Base-by-base conservation (phyloP, 1,284 basidiomycete genomes). In the Ceratobasidium sp. region DNA sequence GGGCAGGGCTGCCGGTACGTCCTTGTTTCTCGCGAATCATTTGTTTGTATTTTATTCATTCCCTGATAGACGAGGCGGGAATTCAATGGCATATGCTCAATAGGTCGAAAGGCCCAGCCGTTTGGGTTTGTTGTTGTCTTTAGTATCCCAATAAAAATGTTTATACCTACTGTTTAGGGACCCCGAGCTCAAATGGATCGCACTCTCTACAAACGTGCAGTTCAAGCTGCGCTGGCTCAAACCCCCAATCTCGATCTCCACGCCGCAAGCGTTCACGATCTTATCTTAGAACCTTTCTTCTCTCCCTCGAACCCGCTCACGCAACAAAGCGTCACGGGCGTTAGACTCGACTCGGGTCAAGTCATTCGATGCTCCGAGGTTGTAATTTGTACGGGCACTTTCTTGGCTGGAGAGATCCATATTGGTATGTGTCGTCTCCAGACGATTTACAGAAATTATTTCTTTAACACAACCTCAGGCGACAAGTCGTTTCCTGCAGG, bases 351-450 rank as follows among this genome's bases (percentile, higher is more conserved):
- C 46, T 88, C 89, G 0, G 94, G 95, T n/a, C 92, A 96, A 68
- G 82, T 91, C 10, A 91, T 97, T 49, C 85, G 86, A 9, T 97
- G 95, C 82, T 92, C 92, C 1, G 91, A 94, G 81, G 92, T 96
- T 5, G 93, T 97, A 40, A 90, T 97, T 26, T 96, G 95, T 81
- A 97, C 96, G 0, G 96, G 96, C 13, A 97, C 96, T 0, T 97
- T 97, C 83, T 88, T 97, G 18, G 92, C 93, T 1, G 96, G 94
- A 18, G 93, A 96, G 85, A 95, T 97, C 70, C 95, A 97, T 82
- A 93, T 97, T 55, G 95, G 95, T 92, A 80, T 28, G 84, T 80
- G 23, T n/a, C 49, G 2, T 4, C 4, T 42, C 46, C 2, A 9
- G 7, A 15, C 20, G 26, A n/a, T 70, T 12, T 26, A 42, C 39